Evolutionary conservation across 768 basidiomycete genomes (phyloP).

Genomic region (Tricholoma furcatifolium): DNA sequence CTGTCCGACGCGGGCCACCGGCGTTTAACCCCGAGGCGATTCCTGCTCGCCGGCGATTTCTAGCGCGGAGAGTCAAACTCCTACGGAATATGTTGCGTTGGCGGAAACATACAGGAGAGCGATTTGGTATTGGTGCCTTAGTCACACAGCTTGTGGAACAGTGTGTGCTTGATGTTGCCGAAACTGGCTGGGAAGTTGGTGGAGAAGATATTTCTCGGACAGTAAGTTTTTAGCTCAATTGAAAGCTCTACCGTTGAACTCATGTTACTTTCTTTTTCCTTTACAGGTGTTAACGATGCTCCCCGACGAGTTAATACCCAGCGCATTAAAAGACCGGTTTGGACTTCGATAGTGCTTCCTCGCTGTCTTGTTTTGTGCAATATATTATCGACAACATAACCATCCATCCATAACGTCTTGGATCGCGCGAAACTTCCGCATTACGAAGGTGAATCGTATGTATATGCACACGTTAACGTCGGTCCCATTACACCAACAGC

Average conservation of each 20-base stretch:
- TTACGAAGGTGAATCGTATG: not conserved
- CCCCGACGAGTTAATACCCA: constrained; percentile 32
- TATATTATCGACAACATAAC: not conserved
- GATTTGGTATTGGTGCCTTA: constrained; percentile 53
- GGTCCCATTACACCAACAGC: no score
- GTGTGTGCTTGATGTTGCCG: constrained; percentile 63
- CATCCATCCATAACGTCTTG: no score
- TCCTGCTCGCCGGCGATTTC: constrained; percentile 67
- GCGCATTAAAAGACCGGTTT: constrained; percentile 21
- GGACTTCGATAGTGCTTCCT: constrained; percentile 12
- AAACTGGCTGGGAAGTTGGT: constrained; percentile 85
- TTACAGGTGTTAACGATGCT: constrained; percentile 35
- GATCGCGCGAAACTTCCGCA: not conserved
- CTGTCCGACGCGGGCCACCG: constrained; percentile 28
- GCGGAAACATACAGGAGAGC: constrained; percentile 69
- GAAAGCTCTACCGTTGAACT: not conserved
- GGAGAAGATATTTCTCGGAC: constrained; percentile 63
- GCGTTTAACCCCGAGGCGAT: constrained; percentile 77
- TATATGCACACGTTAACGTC: no score
- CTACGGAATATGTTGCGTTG: constrained; percentile 72
- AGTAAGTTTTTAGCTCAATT: constrained; percentile 37
- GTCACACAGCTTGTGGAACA: constrained; percentile 55
- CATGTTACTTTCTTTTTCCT: not conserved
- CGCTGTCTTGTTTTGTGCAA: not conserved
- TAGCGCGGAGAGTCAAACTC: constrained; percentile 68